A percentile compares a stretch with the other conserved stretches of the same genome.
Conservation (phyloP, 805 yeast genomes). For the Saccharomyces eubayanus region DNA sequence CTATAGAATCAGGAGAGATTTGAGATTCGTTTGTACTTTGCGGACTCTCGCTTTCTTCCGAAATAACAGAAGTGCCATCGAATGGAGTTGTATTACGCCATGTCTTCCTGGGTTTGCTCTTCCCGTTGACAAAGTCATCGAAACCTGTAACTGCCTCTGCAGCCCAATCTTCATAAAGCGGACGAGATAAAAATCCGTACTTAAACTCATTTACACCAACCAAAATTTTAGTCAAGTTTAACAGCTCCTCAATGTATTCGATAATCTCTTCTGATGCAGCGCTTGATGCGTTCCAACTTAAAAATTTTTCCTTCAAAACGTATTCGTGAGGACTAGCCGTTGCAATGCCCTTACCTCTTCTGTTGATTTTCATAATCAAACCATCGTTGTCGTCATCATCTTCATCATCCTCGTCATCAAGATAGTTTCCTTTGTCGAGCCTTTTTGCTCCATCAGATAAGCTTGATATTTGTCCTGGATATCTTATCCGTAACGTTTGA, state of each 20-base stretch:
- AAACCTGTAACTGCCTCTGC: conserved; percentile 35
- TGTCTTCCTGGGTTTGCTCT: neutral
- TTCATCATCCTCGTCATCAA: conserved; percentile 18
- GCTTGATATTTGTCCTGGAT: conserved; percentile 8
- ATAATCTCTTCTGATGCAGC: conserved; percentile 43
- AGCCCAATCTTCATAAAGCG: conserved; percentile 38
- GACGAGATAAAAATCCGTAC: conserved; percentile 44
- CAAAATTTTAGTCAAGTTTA: conserved; percentile 34
- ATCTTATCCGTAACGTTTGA: conserved; percentile 29
- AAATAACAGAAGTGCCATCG: conserved; percentile 4
- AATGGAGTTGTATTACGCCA: conserved; percentile 2
- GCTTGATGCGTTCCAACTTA: conserved; percentile 46
- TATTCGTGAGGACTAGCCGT: conserved; percentile 21
- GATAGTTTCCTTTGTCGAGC: neutral
- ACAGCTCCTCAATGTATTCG: conserved; percentile 41
- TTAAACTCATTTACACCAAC: conserved; percentile 44
- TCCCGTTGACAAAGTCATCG: conserved; percentile 20
- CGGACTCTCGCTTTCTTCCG: conserved; percentile 7
- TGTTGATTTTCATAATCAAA: conserved; percentile 6
- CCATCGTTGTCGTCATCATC: conserved; percentile 11
- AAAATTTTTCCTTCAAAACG: conserved; percentile 32
- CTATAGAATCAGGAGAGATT: conserved; percentile 1
- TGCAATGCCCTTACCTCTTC: neutral
- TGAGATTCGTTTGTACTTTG: conserved; percentile 2
- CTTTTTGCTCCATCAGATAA: neutral